phyloP scores from a whole-genome alignment of 208 protist species.

The Hexamita inflata region DNA sequence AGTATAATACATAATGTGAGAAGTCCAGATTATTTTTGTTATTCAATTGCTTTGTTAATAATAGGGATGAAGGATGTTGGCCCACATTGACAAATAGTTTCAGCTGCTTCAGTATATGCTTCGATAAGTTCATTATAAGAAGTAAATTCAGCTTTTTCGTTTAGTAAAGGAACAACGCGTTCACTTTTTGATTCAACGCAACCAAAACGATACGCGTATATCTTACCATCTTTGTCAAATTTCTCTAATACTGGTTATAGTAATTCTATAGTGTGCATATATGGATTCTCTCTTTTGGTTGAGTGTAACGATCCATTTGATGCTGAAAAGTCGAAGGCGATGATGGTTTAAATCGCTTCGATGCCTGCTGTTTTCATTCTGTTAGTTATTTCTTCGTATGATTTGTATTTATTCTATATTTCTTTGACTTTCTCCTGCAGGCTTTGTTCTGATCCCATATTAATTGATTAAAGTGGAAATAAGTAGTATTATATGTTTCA shows the following conservation, averaged over 20 bases:
- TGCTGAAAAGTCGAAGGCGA: too few relatives aligned
- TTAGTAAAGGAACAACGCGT: not conserved
- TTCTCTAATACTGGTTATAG: not conserved
- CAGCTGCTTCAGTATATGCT: not conserved
- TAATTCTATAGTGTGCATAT: not conserved
- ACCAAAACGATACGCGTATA: not conserved
- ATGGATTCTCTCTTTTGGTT: too few relatives aligned
- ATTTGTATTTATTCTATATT: too few relatives aligned
- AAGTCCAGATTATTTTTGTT: not conserved
- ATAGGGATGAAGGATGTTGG: not conserved
- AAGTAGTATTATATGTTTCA: too few relatives aligned
- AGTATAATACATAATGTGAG: not conserved
- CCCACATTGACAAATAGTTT: not conserved
- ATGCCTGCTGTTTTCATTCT: too few relatives aligned
- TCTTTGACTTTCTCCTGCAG: too few relatives aligned
- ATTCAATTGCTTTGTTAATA: not conserved
- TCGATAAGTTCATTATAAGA: not conserved
- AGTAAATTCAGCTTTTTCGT: not conserved
- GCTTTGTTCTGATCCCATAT: too few relatives aligned
- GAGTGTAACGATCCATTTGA: too few relatives aligned
- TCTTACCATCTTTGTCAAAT: not conserved
- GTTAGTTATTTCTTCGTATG: too few relatives aligned
- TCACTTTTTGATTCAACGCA: not conserved
- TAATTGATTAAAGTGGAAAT: too few relatives aligned
- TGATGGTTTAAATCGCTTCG: too few relatives aligned